Conservation (phyloP, 768 basidiomycete species). For the Gyrodon lividus region DNA sequence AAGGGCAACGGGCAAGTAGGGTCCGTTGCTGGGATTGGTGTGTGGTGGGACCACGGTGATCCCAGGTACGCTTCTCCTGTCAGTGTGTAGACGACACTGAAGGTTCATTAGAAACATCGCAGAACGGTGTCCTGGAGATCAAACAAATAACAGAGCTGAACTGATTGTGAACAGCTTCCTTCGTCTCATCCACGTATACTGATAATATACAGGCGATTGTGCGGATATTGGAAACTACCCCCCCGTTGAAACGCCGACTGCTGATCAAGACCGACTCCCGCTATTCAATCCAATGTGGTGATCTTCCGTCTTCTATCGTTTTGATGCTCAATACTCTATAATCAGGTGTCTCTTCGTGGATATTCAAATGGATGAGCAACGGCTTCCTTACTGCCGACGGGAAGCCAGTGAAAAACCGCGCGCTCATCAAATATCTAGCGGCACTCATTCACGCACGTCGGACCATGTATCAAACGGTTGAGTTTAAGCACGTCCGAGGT, state of each 20-base stretch:
- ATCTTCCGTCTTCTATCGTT: slow-evolving; percentile 1
- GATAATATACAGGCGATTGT: slow-evolving; percentile 68
- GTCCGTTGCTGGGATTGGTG: slow-evolving; percentile 78
- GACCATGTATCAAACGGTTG: slow-evolving; percentile 51
- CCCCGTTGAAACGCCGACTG: slow-evolving; percentile 51
- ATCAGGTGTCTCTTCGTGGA: slow-evolving; percentile 68
- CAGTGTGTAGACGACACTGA: not conserved
- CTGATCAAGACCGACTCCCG: slow-evolving; percentile 84
- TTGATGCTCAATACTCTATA: slow-evolving; percentile 6
- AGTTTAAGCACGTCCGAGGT: slow-evolving; percentile 72
- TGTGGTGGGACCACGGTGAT: slow-evolving; percentile 81
- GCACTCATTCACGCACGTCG: slow-evolving; percentile 57
- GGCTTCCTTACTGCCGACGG: slow-evolving; percentile 49
- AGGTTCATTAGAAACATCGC: slow-evolving; percentile 63
- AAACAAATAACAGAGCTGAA: slow-evolving; percentile 90
- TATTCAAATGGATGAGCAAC: slow-evolving; percentile 62
- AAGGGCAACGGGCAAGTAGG: slow-evolving; percentile 72
- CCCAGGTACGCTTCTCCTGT: slow-evolving; percentile 40
- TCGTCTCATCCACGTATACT: not conserved
- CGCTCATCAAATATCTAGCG: slow-evolving; percentile 68
- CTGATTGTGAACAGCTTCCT: slow-evolving; percentile 58
- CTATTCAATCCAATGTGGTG: slow-evolving; percentile 75
- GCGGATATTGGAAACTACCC: slow-evolving; percentile 74
- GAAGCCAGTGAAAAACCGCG: slow-evolving; percentile 66
- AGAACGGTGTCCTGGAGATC: slow-evolving; percentile 78